Base-by-base conservation (phyloP, 2,329 filamentous ascomycete genomes). In the Colletotrichum sp. region DNA sequence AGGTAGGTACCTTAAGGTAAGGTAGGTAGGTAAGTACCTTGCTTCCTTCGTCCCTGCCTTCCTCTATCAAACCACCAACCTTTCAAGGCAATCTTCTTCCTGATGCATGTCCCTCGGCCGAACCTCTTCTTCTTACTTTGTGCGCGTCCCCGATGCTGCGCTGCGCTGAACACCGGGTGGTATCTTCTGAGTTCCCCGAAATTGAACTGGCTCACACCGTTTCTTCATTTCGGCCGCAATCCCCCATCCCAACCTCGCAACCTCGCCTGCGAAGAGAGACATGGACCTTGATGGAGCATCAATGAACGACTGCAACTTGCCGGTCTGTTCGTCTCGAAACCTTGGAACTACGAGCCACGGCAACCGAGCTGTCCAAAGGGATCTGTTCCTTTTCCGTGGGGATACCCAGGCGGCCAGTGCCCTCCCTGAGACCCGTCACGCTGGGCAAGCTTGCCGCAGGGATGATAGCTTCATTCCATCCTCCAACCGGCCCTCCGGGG, bases 361-460 rank as follows among this genome's bases (percentile, higher is more conserved):
- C 26, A 32, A 15, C 64, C 22, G 24, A 28, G 22, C 75, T 63
- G 52, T 63, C 69, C 75, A 76, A 74, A 63, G 66, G 71, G 71
- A 67, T 63, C 36, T 34, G 59, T 74, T 76, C 71, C 60, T 69
- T 64, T 30, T 28, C 62, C 34, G 44, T 60, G 67, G 68, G 68
- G 68, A 71, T 71, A 36, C 32, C 48, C 48, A 52, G 28, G 75
- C 72, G 71, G 59, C 63, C 74, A 73, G 34, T 74, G 74, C 74
- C 39, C 64, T 55, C 69, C 72, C 63, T 72, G 18, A 30, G 48
- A 64, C 68, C 63, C 70, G 63, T 68, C 30, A 60, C 34, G 22
- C 64, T 26, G 62, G 67, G 55, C 63, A 67, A 48, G 44, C 44
- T 74, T 57, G 39, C 52, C 57, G 69, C 68, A 76, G 71, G 71